Conservation (phyloP, 2,329 filamentous ascomycete species). For the Aspergillus calidoustus region DNA sequence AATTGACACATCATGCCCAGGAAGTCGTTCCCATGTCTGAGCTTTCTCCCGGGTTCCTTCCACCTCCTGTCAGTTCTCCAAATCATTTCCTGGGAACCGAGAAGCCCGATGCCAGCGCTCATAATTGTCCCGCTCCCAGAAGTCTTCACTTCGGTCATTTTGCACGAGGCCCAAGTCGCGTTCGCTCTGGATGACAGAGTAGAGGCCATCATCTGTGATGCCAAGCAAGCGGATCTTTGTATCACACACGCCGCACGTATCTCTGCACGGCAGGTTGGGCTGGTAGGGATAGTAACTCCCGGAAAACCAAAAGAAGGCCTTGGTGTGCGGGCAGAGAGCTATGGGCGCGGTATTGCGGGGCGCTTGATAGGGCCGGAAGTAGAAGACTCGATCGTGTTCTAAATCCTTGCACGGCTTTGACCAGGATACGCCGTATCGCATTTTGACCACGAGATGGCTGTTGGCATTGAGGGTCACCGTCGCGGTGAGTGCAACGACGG, state of each 20-base stretch:
- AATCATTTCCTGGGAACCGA: background rate
- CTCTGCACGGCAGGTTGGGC: background rate
- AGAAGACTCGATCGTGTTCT: background rate
- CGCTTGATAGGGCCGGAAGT: background rate
- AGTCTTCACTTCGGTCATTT: background rate
- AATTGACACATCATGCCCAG: background rate
- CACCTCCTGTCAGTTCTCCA: background rate
- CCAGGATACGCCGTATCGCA: slow-evolving; percentile 5
- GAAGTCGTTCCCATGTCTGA: background rate
- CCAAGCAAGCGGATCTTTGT: background rate
- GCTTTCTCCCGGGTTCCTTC: no score
- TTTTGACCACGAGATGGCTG: slow-evolving; percentile 5
- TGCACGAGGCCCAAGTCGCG: background rate
- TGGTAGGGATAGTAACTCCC: background rate
- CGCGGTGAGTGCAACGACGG: background rate
- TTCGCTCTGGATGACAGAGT: slow-evolving; percentile 2
- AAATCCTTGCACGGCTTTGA: slow-evolving; percentile 1
- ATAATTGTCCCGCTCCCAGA: background rate
- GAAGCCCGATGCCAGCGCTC: background rate
- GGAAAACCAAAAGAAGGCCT: background rate
- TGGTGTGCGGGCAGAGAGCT: slow-evolving; percentile 1
- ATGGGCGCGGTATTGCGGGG: slow-evolving; percentile 1
- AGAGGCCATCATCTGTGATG: background rate
- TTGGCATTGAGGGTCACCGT: slow-evolving; percentile 1
- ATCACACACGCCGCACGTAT: background rate